Evolutionary conservation across 208 protist genomes (phyloP), one percentile per base, ranked within the genome.

Genomic region (Leishmania martiniquensis): DNA sequence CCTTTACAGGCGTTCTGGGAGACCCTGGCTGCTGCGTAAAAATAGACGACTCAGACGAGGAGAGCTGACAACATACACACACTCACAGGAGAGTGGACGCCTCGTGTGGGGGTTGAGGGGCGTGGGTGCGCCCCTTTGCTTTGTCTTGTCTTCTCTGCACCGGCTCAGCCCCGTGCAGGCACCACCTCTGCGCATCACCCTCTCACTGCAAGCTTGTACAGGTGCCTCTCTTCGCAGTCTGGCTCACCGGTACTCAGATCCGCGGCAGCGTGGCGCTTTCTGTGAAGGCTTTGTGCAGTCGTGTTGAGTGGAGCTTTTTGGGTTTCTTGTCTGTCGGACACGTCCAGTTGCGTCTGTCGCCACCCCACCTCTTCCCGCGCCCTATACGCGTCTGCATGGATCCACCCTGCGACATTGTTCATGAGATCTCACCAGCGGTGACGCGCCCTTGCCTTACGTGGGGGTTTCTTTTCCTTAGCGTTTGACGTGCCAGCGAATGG

Each of bases 401-500:
- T 39, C 29, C 29, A 13, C 15, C 12, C 12, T 63, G 57, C 13
- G 29, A 37, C 57, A 63, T 63, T 12, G 15, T 6, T 63, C 15
- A 15, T 63, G 12, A 29, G 15, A 37, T 57, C 52, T n/a, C 29
- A 57, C 25, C 29, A 22, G 13, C 12, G 13, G 29, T 22, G 37
- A 7, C 60, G 0, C 12, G 66, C 44, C 3, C 44, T 37, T 37
- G 2, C 42, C 49, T 22, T 1, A 25, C 68, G 15, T 52, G 78
- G 63, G 68, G 25, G 74, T 17, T 73, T 51, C 54, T 22, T 20
- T 57, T 39, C 15, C 55, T 52, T 22, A 59, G 45, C 10, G 1
- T 62, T 9, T 45, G 5, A 37, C 44, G 42, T 52, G n/a, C 7
- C 34, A 51, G 60, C 32, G 37, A 44, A 94, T 95, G 91, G 87